Evolutionary conservation across 1,139 yeast species (phyloP), one percentile per base, ranked within the genome.

Genomic region (Lodderomyces orthopsilosis): DNA sequence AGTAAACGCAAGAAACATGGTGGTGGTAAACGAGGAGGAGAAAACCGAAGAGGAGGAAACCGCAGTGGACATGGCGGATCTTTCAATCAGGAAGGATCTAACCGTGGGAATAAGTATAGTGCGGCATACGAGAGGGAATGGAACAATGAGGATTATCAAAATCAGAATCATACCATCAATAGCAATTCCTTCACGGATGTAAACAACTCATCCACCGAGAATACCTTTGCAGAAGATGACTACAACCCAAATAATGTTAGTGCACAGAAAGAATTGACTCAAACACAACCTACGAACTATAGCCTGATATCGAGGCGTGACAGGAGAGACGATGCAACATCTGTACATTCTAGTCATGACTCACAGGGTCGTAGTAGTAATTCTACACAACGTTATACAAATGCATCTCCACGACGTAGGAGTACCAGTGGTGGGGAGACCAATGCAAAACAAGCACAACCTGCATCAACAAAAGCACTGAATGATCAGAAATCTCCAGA

Each of bases 221-320:
- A 15, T 4, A 6, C n/a, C 3, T 15, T 30, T 17, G 19, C n/a
- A 30, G 19, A 30, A 7, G 34, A 30, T 15, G 19, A 7, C n/a
- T 15, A 30, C 15, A 13, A n/a, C 15, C 19, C 19, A 6, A 9
- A 30, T 4, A 8, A 7, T 3, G 34, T 8, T 9, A 30, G 18
- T 7, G 4, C 12, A 30, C 34, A 4, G 12, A 30, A 30, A 10
- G 34, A 7, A 15, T 19, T 3, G 12, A 5, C 34, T 12, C 17
- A 30, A 17, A 15, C n/a, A 2, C 37, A 35, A 22, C 37, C 37
- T 7, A 35, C 19, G 5, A 35, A 28, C 18, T 35, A 35, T 23
- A 35, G 19, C 17, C 28, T 22, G 26, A 35, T 35, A 13, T 35
- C 37, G n/a, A 12, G 37, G n/a, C 26, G 37, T 14, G 37, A 35